These are phyloP conservation scores for Neophaeococcomyces mojaviensis DNA, from an alignment of 2,329 filamentous ascomycete species.

Conservation along the genomic window DNA sequence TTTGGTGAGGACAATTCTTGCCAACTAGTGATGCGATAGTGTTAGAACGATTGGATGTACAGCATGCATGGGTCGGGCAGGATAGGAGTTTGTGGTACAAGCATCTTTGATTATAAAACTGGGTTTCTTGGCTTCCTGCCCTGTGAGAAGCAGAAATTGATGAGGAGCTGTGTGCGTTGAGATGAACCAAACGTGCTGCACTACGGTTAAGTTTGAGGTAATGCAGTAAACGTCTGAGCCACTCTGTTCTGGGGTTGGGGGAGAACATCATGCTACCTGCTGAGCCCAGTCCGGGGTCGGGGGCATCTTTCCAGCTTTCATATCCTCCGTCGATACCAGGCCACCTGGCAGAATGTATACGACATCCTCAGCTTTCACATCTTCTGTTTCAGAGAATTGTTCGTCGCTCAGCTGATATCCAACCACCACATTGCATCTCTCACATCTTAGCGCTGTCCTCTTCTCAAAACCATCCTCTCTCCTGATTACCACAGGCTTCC, in stretches of 20 bases:
- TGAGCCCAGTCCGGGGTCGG: background rate
- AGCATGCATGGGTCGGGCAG: background rate
- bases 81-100: background rate
- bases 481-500: constrained; percentile 45
- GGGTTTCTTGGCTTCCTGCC: background rate
- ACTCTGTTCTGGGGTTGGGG: no score
- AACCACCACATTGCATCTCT: constrained; percentile 52
- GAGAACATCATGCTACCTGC: background rate
- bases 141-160: background rate
- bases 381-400: constrained; percentile 32
- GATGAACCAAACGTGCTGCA: no score
- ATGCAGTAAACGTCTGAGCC: no score
- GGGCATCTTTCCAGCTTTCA: constrained; percentile 37
- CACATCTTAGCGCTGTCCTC: constrained; percentile 51
- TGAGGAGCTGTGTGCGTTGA: no score
- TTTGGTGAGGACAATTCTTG: constrained; percentile 77
- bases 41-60: background rate
- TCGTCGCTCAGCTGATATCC: constrained; percentile 55
- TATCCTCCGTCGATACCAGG: constrained; percentile 50
- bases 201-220: no score
- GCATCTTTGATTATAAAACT: background rate
- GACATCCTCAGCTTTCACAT: constrained; percentile 14
- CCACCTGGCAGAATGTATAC: constrained; percentile 56
- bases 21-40: constrained; percentile 49
- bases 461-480: constrained; percentile 62